Base-by-base conservation (phyloP, 768 basidiomycete genomes). In the Cystofilobasidium capitatum region DNA sequence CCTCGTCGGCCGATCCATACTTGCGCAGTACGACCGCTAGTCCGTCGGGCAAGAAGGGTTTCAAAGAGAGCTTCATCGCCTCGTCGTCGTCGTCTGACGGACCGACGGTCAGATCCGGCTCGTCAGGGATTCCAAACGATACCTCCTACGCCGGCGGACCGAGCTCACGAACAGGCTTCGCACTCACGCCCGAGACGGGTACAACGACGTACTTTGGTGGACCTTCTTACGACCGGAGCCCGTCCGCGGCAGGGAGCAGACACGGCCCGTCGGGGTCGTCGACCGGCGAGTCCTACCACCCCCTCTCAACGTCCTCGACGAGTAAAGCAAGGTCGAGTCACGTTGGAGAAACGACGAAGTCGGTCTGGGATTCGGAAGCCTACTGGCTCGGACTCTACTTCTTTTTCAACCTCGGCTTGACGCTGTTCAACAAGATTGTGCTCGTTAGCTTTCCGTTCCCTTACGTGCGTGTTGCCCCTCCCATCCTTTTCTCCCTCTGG, bases 371-470 rank as follows among this genome's bases (percentile, higher is more conserved):
- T 44, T 71, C 72, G 16, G 71, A 73, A 58, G 75, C 72, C 24
- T 79, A 75, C 64, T 92, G 89, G 89, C 82, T 97, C 22, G 71
- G 76, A 5, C 80, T 90, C 69, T 98, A 96, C 79, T 97, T 99
- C 74, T 76, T 79, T 69, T 88, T 93, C 82, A 98, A 97, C 77
- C 85, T 98, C 35, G 83, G 84, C 14, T 83, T 99, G 71, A 98
- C 94, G 10, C 80, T 99, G 51, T 96, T 90, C 78, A 99, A 99
- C 83, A 99, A 99, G 78, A 82, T 84, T 42, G 86, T 98, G 22
- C 85, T 99, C 70, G 86, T 89, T 62, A 84, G 83, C 65, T 98
- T 98, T 75, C 96, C 96, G 0, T 98, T 90, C 73, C 93, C 94
- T 2, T 98, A 97, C 71, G 77, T 78, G 71, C 74, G 77, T 76